These are phyloP conservation scores for Leishmania aethiopica DNA, from an alignment of 208 protist genomes.

Conservation along the genomic window DNA sequence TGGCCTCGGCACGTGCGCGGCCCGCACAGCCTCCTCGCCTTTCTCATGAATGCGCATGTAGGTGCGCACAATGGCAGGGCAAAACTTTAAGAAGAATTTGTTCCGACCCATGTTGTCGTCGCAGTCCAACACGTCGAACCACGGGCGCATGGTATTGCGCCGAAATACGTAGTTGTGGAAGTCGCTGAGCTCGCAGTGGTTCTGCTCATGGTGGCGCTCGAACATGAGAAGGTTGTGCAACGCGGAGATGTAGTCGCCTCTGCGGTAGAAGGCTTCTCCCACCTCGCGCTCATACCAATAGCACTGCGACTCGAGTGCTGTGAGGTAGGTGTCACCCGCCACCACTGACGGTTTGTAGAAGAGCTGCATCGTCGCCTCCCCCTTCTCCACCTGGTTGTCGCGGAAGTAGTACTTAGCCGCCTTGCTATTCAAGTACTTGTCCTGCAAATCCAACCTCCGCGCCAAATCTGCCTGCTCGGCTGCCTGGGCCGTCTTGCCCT, in stretches of 20 bases:
- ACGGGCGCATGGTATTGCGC: constrained; percentile 95
- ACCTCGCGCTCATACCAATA: constrained; percentile 96
- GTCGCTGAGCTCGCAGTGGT: constrained; percentile 95
- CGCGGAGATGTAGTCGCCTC: constrained; percentile 86
- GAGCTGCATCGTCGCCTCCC: constrained; percentile 85
- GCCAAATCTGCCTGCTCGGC: constrained; percentile 82
- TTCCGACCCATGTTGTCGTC: constrained; percentile 76
- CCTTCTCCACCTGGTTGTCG: constrained; percentile 81
- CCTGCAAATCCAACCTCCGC: constrained; percentile 94
- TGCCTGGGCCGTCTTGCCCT: constrained; percentile 85
- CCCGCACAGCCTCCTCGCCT: constrained; percentile 72
- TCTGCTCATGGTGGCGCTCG: constrained; percentile 93
- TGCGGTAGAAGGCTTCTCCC: constrained; percentile 84
- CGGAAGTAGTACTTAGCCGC: constrained; percentile 92
- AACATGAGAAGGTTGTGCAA: constrained; percentile 93
- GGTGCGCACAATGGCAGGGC: constrained; percentile 68
- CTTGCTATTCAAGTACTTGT: constrained; percentile 96
- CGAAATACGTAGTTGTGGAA: constrained; percentile 98
- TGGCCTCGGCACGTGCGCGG: constrained; percentile 69
- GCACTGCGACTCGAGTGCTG: constrained; percentile 95
- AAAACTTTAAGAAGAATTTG: constrained; percentile 81
- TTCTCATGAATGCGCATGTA: constrained; percentile 80
- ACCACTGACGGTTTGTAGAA: constrained; percentile 84
- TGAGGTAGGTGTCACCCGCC: constrained; percentile 71
- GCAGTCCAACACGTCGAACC: constrained; percentile 91